Evolutionary conservation across 225 moss, liverwort and hornwort genomes (phyloP), one percentile per base, ranked within the genome.

Genomic region (Pseudisothecium myosuroides): DNA sequence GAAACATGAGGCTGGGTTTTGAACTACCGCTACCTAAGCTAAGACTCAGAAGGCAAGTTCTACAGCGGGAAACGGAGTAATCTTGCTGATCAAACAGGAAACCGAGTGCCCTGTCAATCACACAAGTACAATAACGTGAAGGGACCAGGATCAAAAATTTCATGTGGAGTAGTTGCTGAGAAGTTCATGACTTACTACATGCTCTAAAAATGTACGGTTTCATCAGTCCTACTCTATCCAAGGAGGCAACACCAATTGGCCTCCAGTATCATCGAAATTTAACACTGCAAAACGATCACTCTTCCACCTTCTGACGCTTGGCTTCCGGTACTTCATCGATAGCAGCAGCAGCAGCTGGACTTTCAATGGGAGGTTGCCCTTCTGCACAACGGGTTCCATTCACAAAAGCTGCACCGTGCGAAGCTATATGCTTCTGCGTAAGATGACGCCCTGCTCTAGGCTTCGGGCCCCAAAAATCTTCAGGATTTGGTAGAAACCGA

Each of bases 391-490:
- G 92, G 36, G 93, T 91, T 87, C 95, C 93, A 69, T 95, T 94
- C 87, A 95, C 95, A 83, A 94, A 93, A 56, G 21, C 92, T 47
- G 93, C 93, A 83, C 96, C 96, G 82, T 91, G 94, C 32, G 96
- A 95, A 82, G 96, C 95, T 52, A 95, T 67, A 78, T 96, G 99
- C 92, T 96, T 97, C 87, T 93, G 76, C 56, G 90, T 94, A 62
- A 96, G 94, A 78, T 96, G 97, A 74, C 99, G 96, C 84, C 99
- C 99, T 87, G 99, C 99, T 89, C 99, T 95, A 20, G 99, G 99
- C 90, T 99, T 99, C 65, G 99, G 99, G 63, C 99, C 99, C 99
- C 99, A 99, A 89, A 93, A 96, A 36, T 99, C 99, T 91, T 99
- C 99, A 21, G 99, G 99, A 84, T 99, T 99, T 31, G 99, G 99